Base-by-base conservation (phyloP, 2,329 filamentous ascomycete genomes). In the Plenodomus tracheiphilus region DNA sequence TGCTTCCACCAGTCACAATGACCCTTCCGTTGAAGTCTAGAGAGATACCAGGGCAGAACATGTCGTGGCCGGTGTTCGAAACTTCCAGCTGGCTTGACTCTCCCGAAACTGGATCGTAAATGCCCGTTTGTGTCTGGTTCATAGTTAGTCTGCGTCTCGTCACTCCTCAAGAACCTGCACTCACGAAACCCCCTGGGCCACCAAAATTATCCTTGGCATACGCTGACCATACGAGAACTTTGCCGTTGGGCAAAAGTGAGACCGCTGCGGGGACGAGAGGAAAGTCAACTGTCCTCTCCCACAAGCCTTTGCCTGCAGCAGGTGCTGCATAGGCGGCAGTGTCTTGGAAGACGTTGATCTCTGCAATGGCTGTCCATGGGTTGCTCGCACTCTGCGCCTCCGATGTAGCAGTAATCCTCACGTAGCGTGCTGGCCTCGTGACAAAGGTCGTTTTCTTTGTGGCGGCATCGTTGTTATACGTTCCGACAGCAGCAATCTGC, bases 11-110 rank as follows among this genome's bases (percentile, higher is more conserved):
- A 0, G 77, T 80, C 6, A 85, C 76, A 2, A 84, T 59, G 7
- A 82, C 73, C 8, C 74, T 69, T 0, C 81, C 82, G 7, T 75
- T 66, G 15, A 73, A 74, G 46, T 79, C 77, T 11, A 78, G 65
- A 7, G 49, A 78, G 42, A 83, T 80, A 2, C 81, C 82, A 0
- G 81, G 80, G 57, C 81, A 83, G 54, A 82, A 82, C 80, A 82
- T 82, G 57, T 82, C 79, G 54, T 81, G 78, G 3, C 73, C 56
- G 0, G 77, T 81, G 49, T 79, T 65, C 8, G 56, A 56, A 2
- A 76, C 60, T n/a, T 54, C 56, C 1, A 55, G 47, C 36, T 65
- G 46, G 8, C 58, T 64, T 1, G 66, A 58, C 6, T 48, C 44
- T 8, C 56, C 58, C 1, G 57, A 66, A 3, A 47, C 43, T 17